Conservation (phyloP, 1,284 basidiomycete species). For the Moesziomyces sp. region DNA sequence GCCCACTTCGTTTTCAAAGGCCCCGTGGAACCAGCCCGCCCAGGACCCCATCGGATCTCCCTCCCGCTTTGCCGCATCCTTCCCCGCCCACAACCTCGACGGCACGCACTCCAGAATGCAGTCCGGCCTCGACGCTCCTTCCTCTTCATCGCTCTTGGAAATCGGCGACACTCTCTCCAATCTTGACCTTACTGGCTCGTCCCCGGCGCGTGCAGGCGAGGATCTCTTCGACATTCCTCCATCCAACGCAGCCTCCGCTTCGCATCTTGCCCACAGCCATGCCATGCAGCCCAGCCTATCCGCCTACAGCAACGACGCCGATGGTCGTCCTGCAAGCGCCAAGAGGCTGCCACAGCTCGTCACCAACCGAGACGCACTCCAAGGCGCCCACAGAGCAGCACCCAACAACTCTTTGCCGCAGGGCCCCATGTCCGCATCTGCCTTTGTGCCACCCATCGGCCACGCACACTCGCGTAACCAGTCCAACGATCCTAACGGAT, state of each 20-base stretch:
- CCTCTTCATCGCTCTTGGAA: slow-evolving; percentile 24
- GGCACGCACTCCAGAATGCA: slow-evolving; percentile 9
- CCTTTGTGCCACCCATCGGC: slow-evolving; percentile 54
- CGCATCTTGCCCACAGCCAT: slow-evolving; percentile 4
- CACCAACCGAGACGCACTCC: slow-evolving; percentile 55
- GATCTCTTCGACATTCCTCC: slow-evolving; percentile 18
- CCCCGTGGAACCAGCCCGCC: slow-evolving; percentile 34
- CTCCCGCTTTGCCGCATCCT: slow-evolving; percentile 41
- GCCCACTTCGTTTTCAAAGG: slow-evolving; percentile 35
- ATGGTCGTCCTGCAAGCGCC: slow-evolving; percentile 5
- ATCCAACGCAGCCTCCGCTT: background rate
- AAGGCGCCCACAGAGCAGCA: slow-evolving; percentile 20
- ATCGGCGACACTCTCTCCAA: slow-evolving; percentile 28
- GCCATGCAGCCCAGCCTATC: slow-evolving; percentile 13
- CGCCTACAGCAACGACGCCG: slow-evolving; percentile 14
- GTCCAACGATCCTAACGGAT: slow-evolving; percentile 17
- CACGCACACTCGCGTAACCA: slow-evolving; percentile 46
- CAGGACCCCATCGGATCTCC: slow-evolving; percentile 44
- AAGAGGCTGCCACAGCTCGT: slow-evolving; percentile 55
- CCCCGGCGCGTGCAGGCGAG: slow-evolving; percentile 15
- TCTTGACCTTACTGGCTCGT: slow-evolving; percentile 40
- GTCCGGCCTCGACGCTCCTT: slow-evolving; percentile 12
- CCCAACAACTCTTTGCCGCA: background rate
- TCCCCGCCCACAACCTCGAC: slow-evolving; percentile 37
- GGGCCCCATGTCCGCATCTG: slow-evolving; percentile 46